Conservation (phyloP, 2,329 filamentous ascomycete genomes). For the Aspergillus vadensis region DNA sequence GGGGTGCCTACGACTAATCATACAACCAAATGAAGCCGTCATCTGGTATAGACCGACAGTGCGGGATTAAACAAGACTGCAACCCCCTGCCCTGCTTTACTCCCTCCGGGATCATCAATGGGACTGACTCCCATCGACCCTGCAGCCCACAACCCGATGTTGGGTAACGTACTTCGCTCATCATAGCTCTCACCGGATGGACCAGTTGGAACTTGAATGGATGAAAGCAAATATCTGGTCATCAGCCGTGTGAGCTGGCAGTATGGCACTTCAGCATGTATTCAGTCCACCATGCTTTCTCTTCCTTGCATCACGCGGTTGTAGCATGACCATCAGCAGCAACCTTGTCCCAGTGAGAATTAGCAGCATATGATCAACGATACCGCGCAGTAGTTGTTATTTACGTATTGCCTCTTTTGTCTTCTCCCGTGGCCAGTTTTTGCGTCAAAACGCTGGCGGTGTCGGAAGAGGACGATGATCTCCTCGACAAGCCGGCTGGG, state of each 20-base stretch:
- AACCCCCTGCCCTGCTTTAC: background rate
- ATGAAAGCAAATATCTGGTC: background rate
- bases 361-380: constrained; percentile 15
- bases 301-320: constrained; percentile 17
- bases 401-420: constrained; percentile 9
- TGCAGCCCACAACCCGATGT: background rate
- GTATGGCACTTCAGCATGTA: constrained; percentile 1
- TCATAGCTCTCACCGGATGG: background rate
- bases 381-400: constrained; percentile 14
- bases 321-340: constrained; percentile 7
- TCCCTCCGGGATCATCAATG: background rate
- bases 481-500: background rate
- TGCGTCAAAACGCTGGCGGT: background rate
- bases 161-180: background rate
- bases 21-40: constrained; percentile 21
- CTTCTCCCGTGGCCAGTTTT: background rate
- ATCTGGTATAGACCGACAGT: background rate
- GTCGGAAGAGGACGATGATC: background rate
- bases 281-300: constrained; percentile 2
- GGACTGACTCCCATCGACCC: background rate
- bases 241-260: constrained; percentile 2
- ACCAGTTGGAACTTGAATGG: background rate
- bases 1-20: constrained; percentile 26
- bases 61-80: background rate
- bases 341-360: constrained; percentile 5